phyloP scores from a whole-genome alignment of 2,329 filamentous ascomycete species.

The Microsporum ferrugineum region DNA sequence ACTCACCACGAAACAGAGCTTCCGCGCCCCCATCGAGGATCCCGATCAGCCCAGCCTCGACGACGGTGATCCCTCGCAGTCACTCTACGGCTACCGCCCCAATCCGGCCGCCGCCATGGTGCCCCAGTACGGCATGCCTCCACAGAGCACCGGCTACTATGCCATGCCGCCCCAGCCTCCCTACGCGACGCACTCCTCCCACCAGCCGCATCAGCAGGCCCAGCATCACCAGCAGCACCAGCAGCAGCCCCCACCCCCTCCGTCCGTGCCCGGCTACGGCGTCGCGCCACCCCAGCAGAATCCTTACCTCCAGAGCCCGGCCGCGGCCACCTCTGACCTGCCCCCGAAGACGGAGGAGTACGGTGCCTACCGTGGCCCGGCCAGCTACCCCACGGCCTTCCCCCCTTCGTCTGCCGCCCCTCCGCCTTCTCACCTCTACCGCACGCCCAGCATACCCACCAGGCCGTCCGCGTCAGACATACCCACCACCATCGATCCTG shows the following conservation, averaged over 20 bases:
- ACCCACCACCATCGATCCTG: constrained; percentile 29
- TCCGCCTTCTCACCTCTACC: constrained; percentile 19
- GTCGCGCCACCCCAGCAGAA: constrained; percentile 28
- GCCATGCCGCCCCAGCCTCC: constrained; percentile 23
- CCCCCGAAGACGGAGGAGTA: constrained; percentile 31
- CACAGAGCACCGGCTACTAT: constrained; percentile 27
- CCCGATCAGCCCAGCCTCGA: constrained; percentile 31
- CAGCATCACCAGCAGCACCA: neutral
- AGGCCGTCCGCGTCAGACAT: constrained; percentile 30
- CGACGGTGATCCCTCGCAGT: neutral
- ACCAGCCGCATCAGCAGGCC: neutral
- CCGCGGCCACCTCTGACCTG: constrained; percentile 19
- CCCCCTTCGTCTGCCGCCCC: constrained; percentile 19
- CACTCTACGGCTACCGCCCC: constrained; percentile 27
- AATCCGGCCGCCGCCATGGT: constrained; percentile 22
- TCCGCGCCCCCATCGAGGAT: constrained; percentile 55
- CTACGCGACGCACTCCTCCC: constrained; percentile 18
- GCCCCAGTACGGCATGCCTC: constrained; percentile 28
- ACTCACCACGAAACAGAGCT: constrained; percentile 52
- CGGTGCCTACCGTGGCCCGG: constrained; percentile 22
- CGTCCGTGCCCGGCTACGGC: constrained; percentile 21
- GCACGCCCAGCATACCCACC: constrained; percentile 31
- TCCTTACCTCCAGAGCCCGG: constrained; percentile 27
- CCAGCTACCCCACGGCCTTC: constrained; percentile 24
- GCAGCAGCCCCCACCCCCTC: constrained; percentile 23